A percentile compares a stretch with the other conserved stretches of the same genome.
phyloP scores from a whole-genome alignment of 2,329 filamentous ascomycete species.

The Apiospora rasikravindrae region DNA sequence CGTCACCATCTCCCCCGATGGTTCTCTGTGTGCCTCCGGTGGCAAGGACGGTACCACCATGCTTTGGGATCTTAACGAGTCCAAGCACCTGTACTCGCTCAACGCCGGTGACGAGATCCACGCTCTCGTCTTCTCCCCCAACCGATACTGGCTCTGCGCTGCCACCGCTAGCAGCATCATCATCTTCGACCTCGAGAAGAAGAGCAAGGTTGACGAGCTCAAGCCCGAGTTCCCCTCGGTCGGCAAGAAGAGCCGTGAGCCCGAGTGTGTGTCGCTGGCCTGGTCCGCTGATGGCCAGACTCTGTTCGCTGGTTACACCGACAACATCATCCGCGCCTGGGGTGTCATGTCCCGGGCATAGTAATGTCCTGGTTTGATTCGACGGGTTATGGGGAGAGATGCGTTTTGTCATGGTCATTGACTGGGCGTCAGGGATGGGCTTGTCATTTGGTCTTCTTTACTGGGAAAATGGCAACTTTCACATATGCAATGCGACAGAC shows the following conservation, averaged over 20 bases:
- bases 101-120: constrained; percentile 99
- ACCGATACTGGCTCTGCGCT: constrained; percentile 99
- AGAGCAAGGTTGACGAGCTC: constrained; percentile 99
- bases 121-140: constrained; percentile 99
- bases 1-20: constrained; percentile 99
- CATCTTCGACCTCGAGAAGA: constrained; percentile 99
- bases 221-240: constrained; percentile 96
- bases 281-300: constrained; percentile 99
- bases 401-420: constrained; percentile 22
- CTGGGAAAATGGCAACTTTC: constrained; percentile 23
- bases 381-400: constrained; percentile 12
- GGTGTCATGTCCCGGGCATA: constrained; percentile 96
- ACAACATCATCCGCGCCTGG: constrained; percentile 99
- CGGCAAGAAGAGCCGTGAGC: constrained; percentile 99
- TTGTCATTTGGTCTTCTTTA: constrained; percentile 23
- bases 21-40: constrained; percentile 97
- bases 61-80: constrained; percentile 99
- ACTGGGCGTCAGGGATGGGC: constrained; percentile 26
- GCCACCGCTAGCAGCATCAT: constrained; percentile 97
- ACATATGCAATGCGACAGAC: constrained; percentile 21
- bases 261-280: constrained; percentile 95
- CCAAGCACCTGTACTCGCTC: constrained; percentile 99
- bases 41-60: constrained; percentile 99
- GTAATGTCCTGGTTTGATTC: constrained; percentile 18
- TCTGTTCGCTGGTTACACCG: constrained; percentile 99